These are phyloP conservation scores for Paraphoma sp. DNA, from an alignment of 2,329 filamentous ascomycete genomes.

Conservation along the genomic window DNA sequence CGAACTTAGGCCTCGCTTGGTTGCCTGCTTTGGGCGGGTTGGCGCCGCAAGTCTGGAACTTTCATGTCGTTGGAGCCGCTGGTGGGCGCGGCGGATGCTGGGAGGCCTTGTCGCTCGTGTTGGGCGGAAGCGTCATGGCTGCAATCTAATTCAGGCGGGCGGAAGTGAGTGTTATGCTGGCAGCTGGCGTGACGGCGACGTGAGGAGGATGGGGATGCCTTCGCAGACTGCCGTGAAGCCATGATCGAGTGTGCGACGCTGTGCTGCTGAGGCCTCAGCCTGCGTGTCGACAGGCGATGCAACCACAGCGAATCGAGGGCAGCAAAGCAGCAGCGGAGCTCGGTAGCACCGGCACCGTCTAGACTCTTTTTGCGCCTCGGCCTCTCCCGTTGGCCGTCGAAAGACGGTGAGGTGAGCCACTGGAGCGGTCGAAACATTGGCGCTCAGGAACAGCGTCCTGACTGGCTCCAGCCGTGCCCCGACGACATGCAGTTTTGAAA, in stretches of 20 bases:
- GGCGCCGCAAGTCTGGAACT: slow-evolving; percentile 10
- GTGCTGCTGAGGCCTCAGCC: slow-evolving; percentile 2
- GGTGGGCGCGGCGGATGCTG: neutral
- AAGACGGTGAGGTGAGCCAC: slow-evolving; percentile 26
- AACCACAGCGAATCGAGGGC: neutral
- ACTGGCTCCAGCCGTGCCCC: slow-evolving; percentile 22
- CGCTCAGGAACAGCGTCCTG: slow-evolving; percentile 29
- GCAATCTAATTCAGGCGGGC: slow-evolving; percentile 2
- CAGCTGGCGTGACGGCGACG: neutral
- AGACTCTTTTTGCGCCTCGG: slow-evolving; percentile 1
- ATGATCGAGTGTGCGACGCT: neutral
- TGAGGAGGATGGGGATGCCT: neutral
- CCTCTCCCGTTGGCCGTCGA: slow-evolving; percentile 17
- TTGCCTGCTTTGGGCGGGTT: slow-evolving; percentile 1
- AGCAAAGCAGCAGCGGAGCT: neutral
- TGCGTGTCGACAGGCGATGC: neutral
- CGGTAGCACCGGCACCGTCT: slow-evolving; percentile 2
- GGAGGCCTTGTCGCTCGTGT: slow-evolving; percentile 2
- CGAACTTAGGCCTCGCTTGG: slow-evolving; percentile 5
- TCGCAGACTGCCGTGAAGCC: too few relatives aligned
- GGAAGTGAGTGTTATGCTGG: slow-evolving; percentile 5
- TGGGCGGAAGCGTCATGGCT: neutral
- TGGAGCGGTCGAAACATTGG: slow-evolving; percentile 29
- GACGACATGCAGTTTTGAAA: slow-evolving; percentile 28
- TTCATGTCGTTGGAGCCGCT: slow-evolving; percentile 7